Evolutionary conservation across 495 filamentous ascomycete genomes (phyloP), one percentile per base, ranked within the genome.

Genomic region (Talaromyces borbonicus): DNA sequence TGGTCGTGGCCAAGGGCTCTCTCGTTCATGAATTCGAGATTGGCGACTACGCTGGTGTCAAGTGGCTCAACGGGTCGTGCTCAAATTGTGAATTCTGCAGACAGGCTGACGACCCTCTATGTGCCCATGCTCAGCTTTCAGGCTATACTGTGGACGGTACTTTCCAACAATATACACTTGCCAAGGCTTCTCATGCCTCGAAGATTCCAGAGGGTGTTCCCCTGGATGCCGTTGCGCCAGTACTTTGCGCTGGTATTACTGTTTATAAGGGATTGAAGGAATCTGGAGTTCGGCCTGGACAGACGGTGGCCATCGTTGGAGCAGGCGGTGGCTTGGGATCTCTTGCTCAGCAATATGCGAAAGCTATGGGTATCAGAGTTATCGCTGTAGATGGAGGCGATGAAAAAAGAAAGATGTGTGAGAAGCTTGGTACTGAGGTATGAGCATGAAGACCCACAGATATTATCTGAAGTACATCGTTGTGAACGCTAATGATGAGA

Each of bases 241-340:
- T 93, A 37, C 75, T 95, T 9, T 92, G 86, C 58, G 88, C 86
- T 44, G 88, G 88, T 60, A 80, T 95, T 58, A 95, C 89, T 16
- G 88, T 92, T 52, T 95, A 94, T 72, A 94, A 93, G 67, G 89
- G 85, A 11, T 60, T 95, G 40, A 94, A 94, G 67, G 86, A 92
- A 60, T 85, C 84, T 2, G 78, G 78, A 8, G 80, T 70, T 0
- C 66, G 75, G 2, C 78, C 87, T 0, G 89, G 89, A 25, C 77
- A 93, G 62, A 81, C 73, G 16, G 80, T 95, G 8, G 87, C 85
- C 50, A 83, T 95, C 51, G 87, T 92, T 41, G 89, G 89, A 49
- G 89, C 88, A 11, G 89, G 88, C 19, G 89, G 89, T 57, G 89
- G 89, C 14, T 71, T 95, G 20, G 89, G 89, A 15, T 80, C 76